Conservation (phyloP, 2,329 filamentous ascomycete species). For the Blumeria hordei region DNA sequence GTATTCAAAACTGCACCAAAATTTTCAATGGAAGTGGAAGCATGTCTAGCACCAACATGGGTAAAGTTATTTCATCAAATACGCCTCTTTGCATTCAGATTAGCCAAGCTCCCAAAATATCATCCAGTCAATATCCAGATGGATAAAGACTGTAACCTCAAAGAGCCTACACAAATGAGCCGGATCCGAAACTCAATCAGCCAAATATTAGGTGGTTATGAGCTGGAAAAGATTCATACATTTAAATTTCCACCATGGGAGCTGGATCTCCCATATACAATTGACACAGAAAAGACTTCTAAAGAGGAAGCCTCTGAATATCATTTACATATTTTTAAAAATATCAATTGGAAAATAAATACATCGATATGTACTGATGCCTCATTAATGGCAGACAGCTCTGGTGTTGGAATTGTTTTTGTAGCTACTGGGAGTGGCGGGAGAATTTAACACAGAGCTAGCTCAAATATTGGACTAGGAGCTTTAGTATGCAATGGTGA, state of each 20-base stretch:
- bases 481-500: not conserved
- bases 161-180: not conserved
- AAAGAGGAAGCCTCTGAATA: not conserved
- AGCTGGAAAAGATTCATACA: not conserved
- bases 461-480: not conserved
- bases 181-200: not conserved
- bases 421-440: not conserved
- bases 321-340: not conserved
- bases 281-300: not conserved
- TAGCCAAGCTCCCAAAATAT: too few relatives aligned
- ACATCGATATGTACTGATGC: not conserved
- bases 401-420: not conserved
- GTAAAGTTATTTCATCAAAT: too few relatives aligned
- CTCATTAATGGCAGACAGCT: not conserved
- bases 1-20: too few relatives aligned
- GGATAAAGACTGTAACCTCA: not conserved
- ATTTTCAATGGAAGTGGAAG: too few relatives aligned
- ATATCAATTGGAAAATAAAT: not conserved
- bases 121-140: too few relatives aligned
- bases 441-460: not conserved
- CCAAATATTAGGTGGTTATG: not conserved
- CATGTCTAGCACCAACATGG: too few relatives aligned
- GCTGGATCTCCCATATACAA: not conserved
- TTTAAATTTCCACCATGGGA: not conserved
- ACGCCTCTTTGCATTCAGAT: too few relatives aligned